A percentile compares a stretch with the other conserved stretches of the same genome.
These are phyloP conservation scores for Solanum sejunctum DNA, from an alignment of 257 asterid species.

Conservation along the genomic window DNA sequence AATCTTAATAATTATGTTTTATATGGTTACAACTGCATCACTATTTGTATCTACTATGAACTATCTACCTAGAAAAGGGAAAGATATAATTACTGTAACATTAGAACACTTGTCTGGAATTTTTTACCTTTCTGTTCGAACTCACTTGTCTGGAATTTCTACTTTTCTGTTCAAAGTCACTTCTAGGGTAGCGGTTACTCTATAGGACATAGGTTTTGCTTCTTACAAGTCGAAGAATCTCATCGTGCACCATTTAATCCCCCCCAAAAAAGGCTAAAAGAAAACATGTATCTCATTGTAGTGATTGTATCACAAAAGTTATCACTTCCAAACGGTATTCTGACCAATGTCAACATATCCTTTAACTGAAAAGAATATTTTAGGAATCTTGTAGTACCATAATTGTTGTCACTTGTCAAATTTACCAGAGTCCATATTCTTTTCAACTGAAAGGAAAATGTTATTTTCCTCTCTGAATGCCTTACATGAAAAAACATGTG, in stretches of 20 bases:
- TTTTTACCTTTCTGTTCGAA: background rate
- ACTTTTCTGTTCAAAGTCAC: background rate
- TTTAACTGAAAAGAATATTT: background rate
- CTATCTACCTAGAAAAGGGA: background rate
- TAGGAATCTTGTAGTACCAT: background rate
- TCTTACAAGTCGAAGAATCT: background rate
- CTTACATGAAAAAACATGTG: background rate
- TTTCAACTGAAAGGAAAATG: background rate
- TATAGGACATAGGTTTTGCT: background rate
- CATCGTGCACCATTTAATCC: background rate
- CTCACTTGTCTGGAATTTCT: background rate
- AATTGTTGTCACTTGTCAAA: background rate
- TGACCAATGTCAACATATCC: background rate
- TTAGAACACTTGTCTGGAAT: background rate
- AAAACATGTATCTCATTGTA: background rate
- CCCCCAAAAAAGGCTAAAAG: background rate
- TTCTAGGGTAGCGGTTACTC: background rate
- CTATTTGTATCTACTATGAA: background rate
- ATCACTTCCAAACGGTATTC: background rate
- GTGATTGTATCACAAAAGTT: background rate
- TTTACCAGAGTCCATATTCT: background rate
- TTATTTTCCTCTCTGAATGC: background rate
- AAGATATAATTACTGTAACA: background rate
- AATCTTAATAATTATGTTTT: background rate
- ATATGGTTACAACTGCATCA: background rate